Base-by-base conservation (phyloP, 2,329 filamentous ascomycete genomes). In the Phialemoniopsis sp. region DNA sequence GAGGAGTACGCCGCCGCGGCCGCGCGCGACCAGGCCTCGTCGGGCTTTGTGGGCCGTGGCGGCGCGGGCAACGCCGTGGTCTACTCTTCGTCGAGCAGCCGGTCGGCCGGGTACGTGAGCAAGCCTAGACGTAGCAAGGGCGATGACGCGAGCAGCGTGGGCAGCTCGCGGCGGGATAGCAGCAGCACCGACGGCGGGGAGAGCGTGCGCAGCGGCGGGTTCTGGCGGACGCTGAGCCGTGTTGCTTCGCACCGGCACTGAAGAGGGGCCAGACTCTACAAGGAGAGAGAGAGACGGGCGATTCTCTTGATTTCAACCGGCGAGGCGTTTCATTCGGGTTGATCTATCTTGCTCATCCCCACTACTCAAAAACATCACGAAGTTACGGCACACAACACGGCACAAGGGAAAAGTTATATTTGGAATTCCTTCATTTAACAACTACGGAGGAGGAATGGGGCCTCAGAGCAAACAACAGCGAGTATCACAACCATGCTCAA, bases 41-140 rank as follows among this genome's bases (percentile, higher is more conserved):
- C 71, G 16, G 78, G 76, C 63, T 70, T 80, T 60, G 74, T 82
- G 48, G 80, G 80, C 44, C 76, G 80, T 34, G 80, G 80, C 45
- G 80, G 80, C 39, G 78, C 78, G 16, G 80, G 78, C 46, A 85
- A 85, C 64, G 21, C 21, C 21, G 21, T n/a, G n/a, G 54, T 69
- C 47, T 64, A 62, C 49, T 51, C 47, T 34, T 43, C 48, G 13
- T 42, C 41, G 32, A n/a, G n/a, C n/a, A n/a, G n/a, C n/a, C 21
- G 21, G 21, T 26, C 21, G 21, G 21, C 34, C 21, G 21, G 6
- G 21, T 26, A 26, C 21, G 21, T 36, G 21, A 35, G 30, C 45
- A 38, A 19, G 34, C 34, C 21, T 17, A 34, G 40, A 18, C 16
- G 18, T 34, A 49, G 57, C 43, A 57, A 59, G 51, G 41, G 36